A percentile compares a stretch with the other conserved stretches of the same genome.
Evolutionary conservation across 2,329 filamentous ascomycete genomes (phyloP).

Genomic region (Sclerotinia subarctica): DNA sequence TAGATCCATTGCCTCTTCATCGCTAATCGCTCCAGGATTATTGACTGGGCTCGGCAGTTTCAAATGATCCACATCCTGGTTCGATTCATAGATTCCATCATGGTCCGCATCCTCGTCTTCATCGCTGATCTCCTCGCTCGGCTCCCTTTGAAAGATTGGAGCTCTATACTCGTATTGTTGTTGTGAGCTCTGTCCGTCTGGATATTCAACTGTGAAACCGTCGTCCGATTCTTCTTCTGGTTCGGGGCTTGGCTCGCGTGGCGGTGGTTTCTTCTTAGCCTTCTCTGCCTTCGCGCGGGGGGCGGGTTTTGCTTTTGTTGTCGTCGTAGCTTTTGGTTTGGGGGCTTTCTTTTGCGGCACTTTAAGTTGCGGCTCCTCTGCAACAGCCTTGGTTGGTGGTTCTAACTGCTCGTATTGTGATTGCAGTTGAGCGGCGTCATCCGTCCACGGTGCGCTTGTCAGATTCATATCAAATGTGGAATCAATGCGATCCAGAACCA

Average conservation of each 20-base stretch:
- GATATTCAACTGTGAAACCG: slow-evolving; percentile 58
- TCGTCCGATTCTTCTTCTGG: slow-evolving; percentile 50
- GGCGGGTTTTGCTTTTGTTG: slow-evolving; percentile 34
- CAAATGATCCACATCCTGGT: slow-evolving; percentile 43
- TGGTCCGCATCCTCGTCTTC: slow-evolving; percentile 48
- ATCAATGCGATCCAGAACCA: slow-evolving; percentile 77
- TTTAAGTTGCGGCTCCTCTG: slow-evolving; percentile 20
- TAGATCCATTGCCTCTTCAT: slow-evolving; percentile 37
- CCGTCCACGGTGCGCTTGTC: slow-evolving; percentile 62
- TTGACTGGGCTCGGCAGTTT: slow-evolving; percentile 55
- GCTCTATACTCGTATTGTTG: slow-evolving; percentile 30
- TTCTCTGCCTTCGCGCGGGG: slow-evolving; percentile 37
- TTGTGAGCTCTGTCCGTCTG: slow-evolving; percentile 46
- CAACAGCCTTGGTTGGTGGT: background rate
- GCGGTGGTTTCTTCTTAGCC: slow-evolving; percentile 38
- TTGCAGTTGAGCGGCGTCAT: slow-evolving; percentile 60
- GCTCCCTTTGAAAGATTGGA: slow-evolving; percentile 32
- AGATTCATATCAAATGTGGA: slow-evolving; percentile 88
- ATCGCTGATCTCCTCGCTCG: slow-evolving; percentile 43
- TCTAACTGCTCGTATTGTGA: slow-evolving; percentile 64
- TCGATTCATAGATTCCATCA: slow-evolving; percentile 42
- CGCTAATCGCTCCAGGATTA: slow-evolving; percentile 31
- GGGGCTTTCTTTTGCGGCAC: slow-evolving; percentile 30
- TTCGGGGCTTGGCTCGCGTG: slow-evolving; percentile 36
- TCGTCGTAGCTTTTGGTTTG: slow-evolving; percentile 34